These are phyloP conservation scores for Martiniozyma asiatica DNA, from an alignment of 1,139 yeast genomes.

Conservation along the genomic window DNA sequence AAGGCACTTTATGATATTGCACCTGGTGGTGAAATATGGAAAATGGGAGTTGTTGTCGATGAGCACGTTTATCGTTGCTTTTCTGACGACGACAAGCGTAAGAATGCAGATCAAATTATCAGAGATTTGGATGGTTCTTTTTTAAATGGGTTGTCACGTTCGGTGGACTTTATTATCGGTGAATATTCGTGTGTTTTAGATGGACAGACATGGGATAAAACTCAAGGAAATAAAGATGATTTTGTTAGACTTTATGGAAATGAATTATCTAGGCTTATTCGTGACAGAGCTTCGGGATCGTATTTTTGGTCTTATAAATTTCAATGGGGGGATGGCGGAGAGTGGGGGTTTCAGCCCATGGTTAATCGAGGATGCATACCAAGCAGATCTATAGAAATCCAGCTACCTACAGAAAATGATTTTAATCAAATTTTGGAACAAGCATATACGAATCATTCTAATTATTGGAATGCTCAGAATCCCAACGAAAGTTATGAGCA, in stretches of 20 bases:
- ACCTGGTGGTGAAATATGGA: slow-evolving; percentile 25
- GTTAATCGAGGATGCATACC: slow-evolving; percentile 52
- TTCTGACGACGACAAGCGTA: slow-evolving; percentile 57
- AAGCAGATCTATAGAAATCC: slow-evolving; percentile 14
- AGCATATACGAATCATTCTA: slow-evolving; percentile 35
- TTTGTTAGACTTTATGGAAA: slow-evolving; percentile 35
- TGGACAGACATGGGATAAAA: slow-evolving; percentile 55
- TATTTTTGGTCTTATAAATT: slow-evolving; percentile 91
- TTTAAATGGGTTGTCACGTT: slow-evolving; percentile 36
- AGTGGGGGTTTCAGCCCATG: slow-evolving; percentile 89
- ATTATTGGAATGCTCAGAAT: slow-evolving; percentile 60
- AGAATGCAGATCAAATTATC: slow-evolving; percentile 54
- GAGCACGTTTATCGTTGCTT: slow-evolving; percentile 82
- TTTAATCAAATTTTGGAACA: slow-evolving; percentile 30
- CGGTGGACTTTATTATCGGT: slow-evolving; percentile 71
- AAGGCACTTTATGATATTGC: slow-evolving; percentile 45
- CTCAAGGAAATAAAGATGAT: slow-evolving; percentile 31
- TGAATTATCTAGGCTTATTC: slow-evolving; percentile 32
- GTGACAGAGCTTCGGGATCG: slow-evolving; percentile 52
- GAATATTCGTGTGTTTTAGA: slow-evolving; percentile 88
- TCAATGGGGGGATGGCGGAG: slow-evolving; percentile 84
- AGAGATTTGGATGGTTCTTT: slow-evolving; percentile 42
- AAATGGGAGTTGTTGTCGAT: slow-evolving; percentile 62
- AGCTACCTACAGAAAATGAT: slow-evolving; percentile 29
- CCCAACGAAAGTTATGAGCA: slow-evolving; percentile 59